These are phyloP conservation scores for Fermentozyma sake DNA, from an alignment of 1,139 yeast species.

Conservation along the genomic window DNA sequence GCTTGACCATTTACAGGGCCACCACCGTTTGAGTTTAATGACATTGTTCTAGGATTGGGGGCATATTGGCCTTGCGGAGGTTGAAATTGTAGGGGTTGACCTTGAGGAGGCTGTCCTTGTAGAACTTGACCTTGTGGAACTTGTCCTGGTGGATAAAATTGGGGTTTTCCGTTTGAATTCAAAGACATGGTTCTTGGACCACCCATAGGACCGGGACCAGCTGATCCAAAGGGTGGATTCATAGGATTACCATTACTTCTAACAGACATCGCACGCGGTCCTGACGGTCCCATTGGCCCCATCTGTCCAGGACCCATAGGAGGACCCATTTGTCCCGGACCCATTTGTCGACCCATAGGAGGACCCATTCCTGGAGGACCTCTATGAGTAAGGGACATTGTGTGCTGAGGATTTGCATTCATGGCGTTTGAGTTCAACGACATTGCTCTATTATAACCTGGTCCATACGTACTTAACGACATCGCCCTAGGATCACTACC, in stretches of 20 bases:
- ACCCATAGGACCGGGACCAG: no score
- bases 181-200: constrained; percentile 2
- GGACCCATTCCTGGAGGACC: no score
- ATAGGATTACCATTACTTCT: constrained; percentile 7
- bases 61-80: constrained; percentile 1
- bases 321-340: constrained; percentile 4
- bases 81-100: constrained; percentile 1
- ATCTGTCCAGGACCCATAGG: constrained; percentile 3
- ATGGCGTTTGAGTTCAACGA: constrained; percentile 13
- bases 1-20: background rate
- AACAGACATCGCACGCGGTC: constrained; percentile 8
- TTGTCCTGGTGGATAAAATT: no score
- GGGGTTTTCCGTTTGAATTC: constrained; percentile 1
- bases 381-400: constrained; percentile 28
- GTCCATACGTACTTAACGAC: constrained; percentile 43
- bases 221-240: no score
- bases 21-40: constrained; percentile 15
- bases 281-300: constrained; percentile 6
- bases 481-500: constrained; percentile 50
- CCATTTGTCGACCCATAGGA: constrained; percentile 3
- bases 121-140: constrained; percentile 1
- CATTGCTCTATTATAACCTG: constrained; percentile 16
- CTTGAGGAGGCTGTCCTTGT: constrained; percentile 1
- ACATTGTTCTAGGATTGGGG: constrained; percentile 18
- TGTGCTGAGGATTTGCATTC: constrained; percentile 22